Percentiles rank a stretch among this genome's conserved stretches.
Evolutionary conservation across 2,329 filamentous ascomycete species (phyloP).

Genomic region (Thelonectria blattea): DNA sequence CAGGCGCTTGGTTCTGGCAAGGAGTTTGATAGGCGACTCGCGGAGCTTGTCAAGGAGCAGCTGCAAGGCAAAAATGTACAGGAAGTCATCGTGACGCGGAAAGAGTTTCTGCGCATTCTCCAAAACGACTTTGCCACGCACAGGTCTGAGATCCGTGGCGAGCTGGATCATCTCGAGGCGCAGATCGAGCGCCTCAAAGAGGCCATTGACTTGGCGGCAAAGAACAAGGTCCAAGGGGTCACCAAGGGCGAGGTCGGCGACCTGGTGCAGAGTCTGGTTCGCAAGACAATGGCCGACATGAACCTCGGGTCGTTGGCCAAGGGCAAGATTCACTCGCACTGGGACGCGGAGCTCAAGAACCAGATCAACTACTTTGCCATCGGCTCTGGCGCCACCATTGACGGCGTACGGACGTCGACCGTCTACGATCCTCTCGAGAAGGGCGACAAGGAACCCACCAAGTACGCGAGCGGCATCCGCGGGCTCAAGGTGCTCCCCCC

Average conservation of each 20-base stretch:
- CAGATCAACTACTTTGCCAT: slow-evolving; percentile 76
- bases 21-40: slow-evolving; percentile 45
- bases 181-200: slow-evolving; percentile 43
- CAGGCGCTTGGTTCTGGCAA: slow-evolving; percentile 42
- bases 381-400: slow-evolving; percentile 70
- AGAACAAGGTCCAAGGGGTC: slow-evolving; percentile 41
- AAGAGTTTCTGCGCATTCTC: slow-evolving; percentile 56
- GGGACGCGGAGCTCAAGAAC: slow-evolving; percentile 52
- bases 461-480: slow-evolving; percentile 28
- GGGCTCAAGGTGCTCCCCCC: slow-evolving; percentile 43
- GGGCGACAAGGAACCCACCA: slow-evolving; percentile 21
- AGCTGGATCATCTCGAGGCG: slow-evolving; percentile 48
- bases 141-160: slow-evolving; percentile 47
- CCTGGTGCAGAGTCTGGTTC: slow-evolving; percentile 50
- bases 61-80: slow-evolving; percentile 39
- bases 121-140: slow-evolving; percentile 47
- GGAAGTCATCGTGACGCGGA: slow-evolving; percentile 51
- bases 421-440: slow-evolving; percentile 50
- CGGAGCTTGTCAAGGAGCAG: slow-evolving; percentile 47
- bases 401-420: slow-evolving; percentile 65
- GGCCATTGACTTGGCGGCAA: slow-evolving; percentile 37
- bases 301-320: slow-evolving; percentile 55
- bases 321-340: slow-evolving; percentile 53
- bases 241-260: slow-evolving; percentile 48
- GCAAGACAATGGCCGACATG: slow-evolving; percentile 51